Conservation (phyloP, 768 basidiomycete species). For the Gymnopilus junonius region DNA sequence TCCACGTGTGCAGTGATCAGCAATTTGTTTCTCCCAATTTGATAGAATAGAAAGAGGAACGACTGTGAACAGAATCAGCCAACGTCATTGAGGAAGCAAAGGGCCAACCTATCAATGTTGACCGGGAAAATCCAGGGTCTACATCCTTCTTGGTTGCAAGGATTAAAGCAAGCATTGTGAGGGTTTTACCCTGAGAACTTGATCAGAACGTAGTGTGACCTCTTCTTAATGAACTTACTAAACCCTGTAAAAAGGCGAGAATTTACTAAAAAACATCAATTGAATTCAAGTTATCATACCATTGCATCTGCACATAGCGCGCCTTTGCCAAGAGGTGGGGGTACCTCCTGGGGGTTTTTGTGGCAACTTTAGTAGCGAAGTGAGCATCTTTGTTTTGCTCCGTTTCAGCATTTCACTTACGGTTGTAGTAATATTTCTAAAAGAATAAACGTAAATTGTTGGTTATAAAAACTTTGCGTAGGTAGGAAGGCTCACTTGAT, state of each 20-base stretch:
- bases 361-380: slow-evolving; percentile 61
- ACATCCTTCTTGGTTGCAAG: slow-evolving; percentile 75
- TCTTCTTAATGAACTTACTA: slow-evolving; percentile 33
- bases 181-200: slow-evolving; percentile 77
- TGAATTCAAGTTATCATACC: slow-evolving; percentile 42
- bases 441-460: not conserved
- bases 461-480: not conserved
- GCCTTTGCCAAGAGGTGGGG: slow-evolving; percentile 78
- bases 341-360: slow-evolving; percentile 74
- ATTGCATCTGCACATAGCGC: slow-evolving; percentile 91
- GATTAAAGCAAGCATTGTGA: slow-evolving; percentile 85
- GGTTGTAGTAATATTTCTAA: slow-evolving; percentile 71
- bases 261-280: not conserved
- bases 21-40: slow-evolving; percentile 87
- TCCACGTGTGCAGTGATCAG: slow-evolving; percentile 67
- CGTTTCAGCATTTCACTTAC: slow-evolving; percentile 38
- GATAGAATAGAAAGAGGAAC: slow-evolving; percentile 83
- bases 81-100: not conserved
- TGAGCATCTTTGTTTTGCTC: not conserved
- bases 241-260: slow-evolving; percentile 35
- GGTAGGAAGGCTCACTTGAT: slow-evolving; percentile 47
- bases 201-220: not conserved
- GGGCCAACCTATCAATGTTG: slow-evolving; percentile 77
- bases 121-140: slow-evolving; percentile 56
- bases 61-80: slow-evolving; percentile 45